Percentiles rank a stretch among this genome's conserved stretches.
phyloP scores from a whole-genome alignment of 2,329 filamentous ascomycete genomes.

The Xylariales sp. region DNA sequence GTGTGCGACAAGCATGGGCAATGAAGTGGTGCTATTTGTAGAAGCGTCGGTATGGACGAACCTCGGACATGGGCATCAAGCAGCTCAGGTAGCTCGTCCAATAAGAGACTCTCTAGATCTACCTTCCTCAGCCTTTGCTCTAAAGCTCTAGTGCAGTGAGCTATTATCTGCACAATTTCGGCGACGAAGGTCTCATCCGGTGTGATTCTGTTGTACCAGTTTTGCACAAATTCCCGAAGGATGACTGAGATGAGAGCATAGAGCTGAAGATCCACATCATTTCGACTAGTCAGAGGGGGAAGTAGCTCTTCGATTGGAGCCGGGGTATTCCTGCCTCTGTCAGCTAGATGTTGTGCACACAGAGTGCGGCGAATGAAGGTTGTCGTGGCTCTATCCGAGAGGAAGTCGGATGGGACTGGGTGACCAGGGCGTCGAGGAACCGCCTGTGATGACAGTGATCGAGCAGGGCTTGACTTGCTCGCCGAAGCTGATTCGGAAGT shows the following conservation, averaged over 20 bases:
- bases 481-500: conserved; percentile 18
- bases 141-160: conserved; percentile 81
- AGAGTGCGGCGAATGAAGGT: conserved; percentile 79
- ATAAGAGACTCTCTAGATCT: conserved; percentile 74
- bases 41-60: conserved; percentile 32
- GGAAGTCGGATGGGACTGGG: conserved; percentile 40
- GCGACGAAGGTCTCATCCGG: conserved; percentile 83
- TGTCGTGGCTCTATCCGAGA: conserved; percentile 74
- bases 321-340: conserved; percentile 50
- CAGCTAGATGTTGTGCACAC: conserved; percentile 63
- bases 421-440: conserved; percentile 25
- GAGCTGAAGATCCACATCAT: conserved; percentile 87
- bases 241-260: conserved; percentile 91
- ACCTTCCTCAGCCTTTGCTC: conserved; percentile 81
- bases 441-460: conserved; percentile 25
- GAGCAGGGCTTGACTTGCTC: conserved; percentile 12
- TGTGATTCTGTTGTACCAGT: conserved; percentile 91
- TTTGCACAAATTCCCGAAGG: conserved; percentile 82
- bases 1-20: too few species aligned
- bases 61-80: conserved; percentile 76
- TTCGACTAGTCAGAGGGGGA: conserved; percentile 88
- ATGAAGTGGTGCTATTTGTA: neutral
- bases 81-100: conserved; percentile 84
- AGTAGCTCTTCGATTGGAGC: conserved; percentile 73
- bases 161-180: conserved; percentile 85